Evolutionary conservation across 106 monocot species (phyloP).

Genomic region (Dendrobium chrysotoxum): DNA sequence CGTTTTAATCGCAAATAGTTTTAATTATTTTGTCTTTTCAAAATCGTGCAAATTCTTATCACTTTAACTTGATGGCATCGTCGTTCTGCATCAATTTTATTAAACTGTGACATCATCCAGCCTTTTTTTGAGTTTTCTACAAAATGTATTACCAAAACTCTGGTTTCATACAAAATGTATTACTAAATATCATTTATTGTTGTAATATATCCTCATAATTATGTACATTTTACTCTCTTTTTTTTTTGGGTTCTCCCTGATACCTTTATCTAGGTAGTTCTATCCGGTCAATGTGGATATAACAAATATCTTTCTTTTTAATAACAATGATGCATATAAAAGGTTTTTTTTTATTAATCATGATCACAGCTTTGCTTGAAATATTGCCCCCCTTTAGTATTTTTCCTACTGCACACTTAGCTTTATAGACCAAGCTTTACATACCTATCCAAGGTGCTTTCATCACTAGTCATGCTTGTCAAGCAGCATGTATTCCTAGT

Average conservation of each 20-base stretch:
- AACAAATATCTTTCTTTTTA: too few relatives aligned
- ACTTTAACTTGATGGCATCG: too few relatives aligned
- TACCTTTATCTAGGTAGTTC: too few relatives aligned
- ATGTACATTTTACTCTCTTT: too few relatives aligned
- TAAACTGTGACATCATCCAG: background rate
- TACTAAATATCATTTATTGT: too few relatives aligned
- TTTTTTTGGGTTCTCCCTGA: too few relatives aligned
- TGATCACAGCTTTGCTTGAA: background rate
- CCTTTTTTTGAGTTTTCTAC: background rate
- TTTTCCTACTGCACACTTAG: background rate
- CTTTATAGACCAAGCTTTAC: background rate
- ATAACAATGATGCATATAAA: background rate
- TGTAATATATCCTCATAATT: too few relatives aligned
- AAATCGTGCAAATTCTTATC: too few relatives aligned
- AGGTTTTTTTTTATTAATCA: background rate
- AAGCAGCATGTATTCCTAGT: background rate
- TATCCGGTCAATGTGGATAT: too few relatives aligned
- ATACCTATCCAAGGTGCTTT: background rate
- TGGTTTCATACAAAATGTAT: background rate
- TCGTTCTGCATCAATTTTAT: too few relatives aligned
- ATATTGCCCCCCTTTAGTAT: background rate
- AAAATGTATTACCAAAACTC: background rate
- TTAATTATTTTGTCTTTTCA: too few relatives aligned
- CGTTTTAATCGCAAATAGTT: too few relatives aligned
- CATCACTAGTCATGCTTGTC: background rate